These are phyloP conservation scores for Fusarium heterosporum DNA, from an alignment of 2,329 filamentous ascomycete species.

Conservation along the genomic window DNA sequence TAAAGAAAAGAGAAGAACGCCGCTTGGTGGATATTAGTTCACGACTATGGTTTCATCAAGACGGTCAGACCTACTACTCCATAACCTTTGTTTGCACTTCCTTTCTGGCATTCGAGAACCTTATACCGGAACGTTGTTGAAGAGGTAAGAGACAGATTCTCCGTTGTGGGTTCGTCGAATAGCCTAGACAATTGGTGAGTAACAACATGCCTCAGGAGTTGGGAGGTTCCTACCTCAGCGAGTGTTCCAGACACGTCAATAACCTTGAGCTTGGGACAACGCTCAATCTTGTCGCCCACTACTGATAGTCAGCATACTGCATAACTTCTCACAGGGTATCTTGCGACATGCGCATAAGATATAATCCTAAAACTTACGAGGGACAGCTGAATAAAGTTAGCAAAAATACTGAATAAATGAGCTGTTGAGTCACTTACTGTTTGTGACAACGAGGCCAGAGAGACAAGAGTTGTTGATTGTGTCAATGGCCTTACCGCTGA, in stretches of 20 bases:
- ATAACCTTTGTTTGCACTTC: slow-evolving; percentile 31
- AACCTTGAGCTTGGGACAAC: slow-evolving; percentile 83
- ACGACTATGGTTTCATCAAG: slow-evolving; percentile 2
- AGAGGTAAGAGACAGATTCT: slow-evolving; percentile 73
- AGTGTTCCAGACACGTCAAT: slow-evolving; percentile 92
- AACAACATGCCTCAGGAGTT: not conserved
- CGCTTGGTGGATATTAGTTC: slow-evolving; percentile 36
- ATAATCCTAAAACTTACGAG: slow-evolving; percentile 42
- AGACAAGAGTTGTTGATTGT: slow-evolving; percentile 83
- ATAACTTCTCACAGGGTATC: not conserved
- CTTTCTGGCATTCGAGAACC: slow-evolving; percentile 11
- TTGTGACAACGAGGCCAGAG: slow-evolving; percentile 86
- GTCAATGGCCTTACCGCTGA: slow-evolving; percentile 89
- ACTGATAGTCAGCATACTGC: slow-evolving; percentile 19
- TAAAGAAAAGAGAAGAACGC: slow-evolving; percentile 36
- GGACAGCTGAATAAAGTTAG: slow-evolving; percentile 52
- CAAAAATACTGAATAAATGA: not conserved
- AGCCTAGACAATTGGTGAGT: slow-evolving; percentile 57
- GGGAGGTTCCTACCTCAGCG: slow-evolving; percentile 61
- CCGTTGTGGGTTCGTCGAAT: slow-evolving; percentile 77
- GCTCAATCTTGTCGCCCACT: slow-evolving; percentile 80
- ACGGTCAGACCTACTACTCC: slow-evolving; percentile 42
- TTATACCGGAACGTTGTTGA: slow-evolving; percentile 72
- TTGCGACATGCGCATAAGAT: not conserved
- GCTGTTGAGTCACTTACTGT: slow-evolving; percentile 64